phyloP scores from a whole-genome alignment of 1,139 yeast genomes.

The Geotrichum klebahnii region DNA sequence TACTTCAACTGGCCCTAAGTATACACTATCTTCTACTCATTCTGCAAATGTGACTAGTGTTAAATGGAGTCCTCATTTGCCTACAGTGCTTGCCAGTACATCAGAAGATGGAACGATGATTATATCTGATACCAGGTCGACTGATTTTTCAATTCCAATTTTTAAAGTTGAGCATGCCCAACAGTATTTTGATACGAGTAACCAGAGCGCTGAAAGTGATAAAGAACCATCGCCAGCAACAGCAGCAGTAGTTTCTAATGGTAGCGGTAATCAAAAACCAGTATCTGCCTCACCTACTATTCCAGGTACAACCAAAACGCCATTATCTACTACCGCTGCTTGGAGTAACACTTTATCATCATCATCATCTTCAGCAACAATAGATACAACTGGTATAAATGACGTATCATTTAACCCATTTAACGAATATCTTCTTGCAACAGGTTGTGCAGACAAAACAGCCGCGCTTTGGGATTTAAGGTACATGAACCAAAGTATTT shows the following conservation, averaged over 20 bases:
- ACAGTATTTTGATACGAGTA: conserved; percentile 46
- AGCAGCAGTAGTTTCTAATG: conserved; percentile 6
- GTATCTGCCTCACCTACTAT: no score
- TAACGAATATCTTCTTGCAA: conserved; percentile 54
- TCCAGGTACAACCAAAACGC: no score
- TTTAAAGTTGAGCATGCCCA: conserved; percentile 18
- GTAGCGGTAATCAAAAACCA: not conserved
- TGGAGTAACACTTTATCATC: no score
- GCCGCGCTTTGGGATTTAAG: conserved; percentile 71
- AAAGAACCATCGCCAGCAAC: not conserved
- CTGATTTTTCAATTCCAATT: conserved; percentile 16
- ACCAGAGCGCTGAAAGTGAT: conserved; percentile 56
- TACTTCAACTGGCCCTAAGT: conserved; percentile 13
- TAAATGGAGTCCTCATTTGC: conserved; percentile 46
- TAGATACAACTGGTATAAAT: conserved; percentile 50
- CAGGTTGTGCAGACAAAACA: conserved; percentile 63
- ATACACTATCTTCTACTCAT: conserved; percentile 45
- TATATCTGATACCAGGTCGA: conserved; percentile 61
- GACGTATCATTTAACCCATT: conserved; percentile 59
- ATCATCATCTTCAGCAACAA: conserved; percentile 44
- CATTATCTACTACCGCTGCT: no score
- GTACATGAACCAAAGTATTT: conserved; percentile 29
- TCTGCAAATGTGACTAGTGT: conserved; percentile 41
- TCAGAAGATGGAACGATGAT: conserved; percentile 68
- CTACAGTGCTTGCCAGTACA: conserved; percentile 64